Evolutionary conservation across 208 protist genomes (phyloP).

Genomic region (Zelonia costaricensis): DNA sequence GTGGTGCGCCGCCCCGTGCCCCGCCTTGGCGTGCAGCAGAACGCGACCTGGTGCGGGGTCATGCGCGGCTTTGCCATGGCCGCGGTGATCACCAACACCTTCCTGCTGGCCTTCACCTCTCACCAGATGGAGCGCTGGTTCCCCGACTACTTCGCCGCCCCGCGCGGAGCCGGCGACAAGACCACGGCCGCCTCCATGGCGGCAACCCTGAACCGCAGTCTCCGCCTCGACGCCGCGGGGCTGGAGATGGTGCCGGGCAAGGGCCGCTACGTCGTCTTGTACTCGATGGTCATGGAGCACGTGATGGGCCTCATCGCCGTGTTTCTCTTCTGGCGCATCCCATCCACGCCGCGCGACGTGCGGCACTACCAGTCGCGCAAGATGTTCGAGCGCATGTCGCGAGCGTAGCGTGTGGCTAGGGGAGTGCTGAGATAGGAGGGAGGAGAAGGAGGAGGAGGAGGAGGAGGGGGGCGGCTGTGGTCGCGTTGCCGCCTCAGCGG

Average conservation of each 20-base stretch:
- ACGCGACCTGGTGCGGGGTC: conserved; percentile 43
- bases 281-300: conserved; percentile 46
- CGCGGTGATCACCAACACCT: conserved; percentile 58
- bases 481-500: too few relatives aligned
- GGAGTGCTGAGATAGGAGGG: neutral
- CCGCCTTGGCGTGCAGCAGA: conserved; percentile 43
- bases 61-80: conserved; percentile 41
- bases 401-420: neutral
- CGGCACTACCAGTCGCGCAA: conserved; percentile 27
- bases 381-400: conserved; percentile 18
- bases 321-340: conserved; percentile 57
- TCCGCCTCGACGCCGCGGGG: neutral
- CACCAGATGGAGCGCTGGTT: conserved; percentile 36
- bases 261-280: conserved; percentile 17
- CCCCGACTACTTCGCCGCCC: conserved; percentile 14
- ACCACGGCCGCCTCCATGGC: neutral
- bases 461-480: neutral
- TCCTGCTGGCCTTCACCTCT: conserved; percentile 46
- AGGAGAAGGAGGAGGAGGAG: neutral
- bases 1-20: conserved; percentile 51
- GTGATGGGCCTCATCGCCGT: conserved; percentile 31
- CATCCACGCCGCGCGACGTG: conserved; percentile 34
- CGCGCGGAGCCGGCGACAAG: neutral
- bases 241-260: conserved; percentile 18
- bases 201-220: conserved; percentile 5